phyloP scores from a whole-genome alignment of 495 filamentous ascomycete species.

The Echria macrotheca region DNA sequence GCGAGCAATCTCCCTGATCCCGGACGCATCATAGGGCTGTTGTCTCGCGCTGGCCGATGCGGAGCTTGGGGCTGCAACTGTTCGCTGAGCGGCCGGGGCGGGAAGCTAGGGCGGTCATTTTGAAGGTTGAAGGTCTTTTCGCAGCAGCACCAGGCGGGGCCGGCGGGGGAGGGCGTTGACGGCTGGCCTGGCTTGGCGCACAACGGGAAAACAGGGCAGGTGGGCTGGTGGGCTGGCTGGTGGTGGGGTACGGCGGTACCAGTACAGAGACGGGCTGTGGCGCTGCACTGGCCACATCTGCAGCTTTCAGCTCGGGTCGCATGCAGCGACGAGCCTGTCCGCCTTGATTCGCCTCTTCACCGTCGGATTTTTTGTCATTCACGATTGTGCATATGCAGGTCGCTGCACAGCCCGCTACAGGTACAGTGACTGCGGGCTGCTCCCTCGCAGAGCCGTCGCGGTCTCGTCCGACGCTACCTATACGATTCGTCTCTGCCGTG shows the following conservation, averaged over 20 bases:
- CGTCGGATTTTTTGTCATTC: conserved; percentile 28
- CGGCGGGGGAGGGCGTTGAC: neutral
- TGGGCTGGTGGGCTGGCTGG: neutral
- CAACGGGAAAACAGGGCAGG: neutral
- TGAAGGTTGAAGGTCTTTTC: conserved; percentile 2
- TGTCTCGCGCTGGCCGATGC: neutral
- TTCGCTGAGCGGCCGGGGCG: neutral
- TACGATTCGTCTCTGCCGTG: too few species aligned
- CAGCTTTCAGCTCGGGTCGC: conserved; percentile 44
- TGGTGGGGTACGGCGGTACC: neutral
- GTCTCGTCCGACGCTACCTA: too few species aligned
- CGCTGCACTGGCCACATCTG: conserved; percentile 37
- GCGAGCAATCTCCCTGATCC: conserved; percentile 1
- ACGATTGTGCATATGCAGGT: conserved; percentile 40
- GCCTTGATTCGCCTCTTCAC: conserved; percentile 32
- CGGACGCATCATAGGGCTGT: conserved; percentile 4
- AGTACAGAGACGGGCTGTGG: conserved; percentile 23
- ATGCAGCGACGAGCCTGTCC: conserved; percentile 18
- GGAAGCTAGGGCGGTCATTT: neutral
- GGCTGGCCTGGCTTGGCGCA: conserved; percentile 1
- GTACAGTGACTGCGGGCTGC: conserved; percentile 11
- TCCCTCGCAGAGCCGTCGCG: too few species aligned
- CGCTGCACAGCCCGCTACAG: conserved; percentile 40
- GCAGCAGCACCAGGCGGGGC: too few species aligned
- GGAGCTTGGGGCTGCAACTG: too few species aligned